Percentiles rank a stretch among this genome's conserved stretches.
Conservation (phyloP, 768 basidiomycete species). For the Lactarius sanguifluus region DNA sequence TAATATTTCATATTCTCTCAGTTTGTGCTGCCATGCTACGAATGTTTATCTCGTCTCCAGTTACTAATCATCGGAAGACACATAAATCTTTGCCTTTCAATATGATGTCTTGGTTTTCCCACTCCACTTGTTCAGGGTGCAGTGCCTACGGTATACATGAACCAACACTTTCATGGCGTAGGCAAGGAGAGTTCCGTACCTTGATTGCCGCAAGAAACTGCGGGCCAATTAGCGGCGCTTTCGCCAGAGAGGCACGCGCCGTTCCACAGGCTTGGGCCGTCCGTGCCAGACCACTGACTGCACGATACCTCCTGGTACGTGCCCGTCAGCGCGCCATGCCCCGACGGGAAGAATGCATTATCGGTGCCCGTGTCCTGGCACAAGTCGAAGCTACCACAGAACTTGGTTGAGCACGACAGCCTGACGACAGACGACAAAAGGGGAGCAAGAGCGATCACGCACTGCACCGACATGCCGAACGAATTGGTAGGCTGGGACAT, state of each 20-base stretch:
- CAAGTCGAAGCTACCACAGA: conserved; percentile 53
- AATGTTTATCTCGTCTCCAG: background rate
- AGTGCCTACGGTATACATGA: conserved; percentile 9
- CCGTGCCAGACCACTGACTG: conserved; percentile 55
- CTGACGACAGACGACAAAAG: background rate
- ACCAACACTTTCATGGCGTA: background rate
- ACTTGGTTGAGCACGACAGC: background rate
- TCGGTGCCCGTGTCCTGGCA: conserved; percentile 58
- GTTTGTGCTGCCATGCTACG: background rate
- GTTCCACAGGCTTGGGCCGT: conserved; percentile 46
- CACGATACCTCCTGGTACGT: conserved; percentile 56
- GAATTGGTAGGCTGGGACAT: conserved; percentile 43
- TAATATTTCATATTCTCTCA: background rate
- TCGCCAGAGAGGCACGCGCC: conserved; percentile 55
- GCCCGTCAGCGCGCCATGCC: conserved; percentile 55
- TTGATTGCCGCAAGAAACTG: conserved; percentile 53
- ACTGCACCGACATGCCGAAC: conserved; percentile 51
- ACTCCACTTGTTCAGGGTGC: conserved; percentile 10
- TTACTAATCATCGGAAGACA: background rate
- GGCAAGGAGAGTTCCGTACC: conserved; percentile 36
- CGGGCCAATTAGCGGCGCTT: conserved; percentile 51
- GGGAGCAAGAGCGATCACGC: conserved; percentile 28
- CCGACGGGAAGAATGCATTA: conserved; percentile 53
- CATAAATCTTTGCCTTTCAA: background rate
- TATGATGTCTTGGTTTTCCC: background rate